Base-by-base conservation (phyloP, 2,329 filamentous ascomycete genomes). In the Cladosporium sp. region DNA sequence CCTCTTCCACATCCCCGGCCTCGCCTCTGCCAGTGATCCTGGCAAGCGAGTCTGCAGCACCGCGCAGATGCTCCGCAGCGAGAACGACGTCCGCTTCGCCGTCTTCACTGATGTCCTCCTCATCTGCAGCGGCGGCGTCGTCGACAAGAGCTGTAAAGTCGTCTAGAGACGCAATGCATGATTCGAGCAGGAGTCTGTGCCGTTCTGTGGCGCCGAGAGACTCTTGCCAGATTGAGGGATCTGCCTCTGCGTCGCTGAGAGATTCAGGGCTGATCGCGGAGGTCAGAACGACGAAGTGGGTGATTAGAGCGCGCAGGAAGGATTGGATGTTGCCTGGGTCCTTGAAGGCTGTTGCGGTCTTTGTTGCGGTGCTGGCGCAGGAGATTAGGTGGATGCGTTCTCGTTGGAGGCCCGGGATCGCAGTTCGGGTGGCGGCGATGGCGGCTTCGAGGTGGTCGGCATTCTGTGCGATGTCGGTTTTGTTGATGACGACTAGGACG, bases 191-290 rank as follows among this genome's bases (percentile, higher is more conserved):
- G 76, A 92, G 86, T 61, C 91, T 87, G 81, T 99, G 95, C 66
- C 95, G 89, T 78, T 94, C 92, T 21, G 92, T 97, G 44, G 97
- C 93, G 65, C 93, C 93, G 3, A 97, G 85, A 4, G 95, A 90
- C 73, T 96, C 92, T 79, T 93, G 87, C 82, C 92, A 88, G 69
- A 92, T 87, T 3, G 85, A 85, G 12, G 88, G 86, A 74, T 94
- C 82, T 66, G 77, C 76, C 24, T 72, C 72, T 62, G 76, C 73
- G 5, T 76, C 73, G 38, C 68, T 59, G 47, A 0, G 6, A n/a
- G 38, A 30, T 61, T 72, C 71, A 47, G 79, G 77, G 26, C 78
- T 74, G 6, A 81, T 66, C 7, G 76, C 73, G 59, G 84, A 80
- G 1, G 92, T 96, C 84, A 96, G 89, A 60, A 79, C 76, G 58